Conservation (phyloP, 306 rosid genomes). For the Cercis canadensis region DNA sequence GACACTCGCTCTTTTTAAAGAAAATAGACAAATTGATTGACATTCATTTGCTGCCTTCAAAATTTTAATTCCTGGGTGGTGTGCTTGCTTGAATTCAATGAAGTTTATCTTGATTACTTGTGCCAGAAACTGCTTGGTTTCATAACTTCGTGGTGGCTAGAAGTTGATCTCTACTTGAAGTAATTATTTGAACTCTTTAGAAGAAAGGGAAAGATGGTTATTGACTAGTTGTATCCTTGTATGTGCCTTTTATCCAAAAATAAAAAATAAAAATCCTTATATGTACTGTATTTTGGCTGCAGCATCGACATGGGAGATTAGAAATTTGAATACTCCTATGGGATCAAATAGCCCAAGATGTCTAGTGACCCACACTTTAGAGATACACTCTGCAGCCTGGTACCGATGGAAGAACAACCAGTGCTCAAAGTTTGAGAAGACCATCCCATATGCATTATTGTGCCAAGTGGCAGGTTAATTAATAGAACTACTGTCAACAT, state of each 20-base stretch:
- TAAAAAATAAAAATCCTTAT: neutral
- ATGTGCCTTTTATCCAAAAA: neutral
- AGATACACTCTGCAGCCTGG: constrained; percentile 80
- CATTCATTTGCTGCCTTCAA: constrained; percentile 11
- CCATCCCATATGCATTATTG: constrained; percentile 83
- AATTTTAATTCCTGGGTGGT: neutral
- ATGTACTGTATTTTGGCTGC: constrained; percentile 29
- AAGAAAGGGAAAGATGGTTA: constrained; percentile 16
- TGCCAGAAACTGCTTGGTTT: constrained; percentile 8
- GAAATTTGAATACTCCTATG: constrained; percentile 73
- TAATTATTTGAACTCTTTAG: constrained; percentile 10
- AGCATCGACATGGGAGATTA: constrained; percentile 97
- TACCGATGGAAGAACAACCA: constrained; percentile 72
- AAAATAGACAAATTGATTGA: constrained; percentile 7
- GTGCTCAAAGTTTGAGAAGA: constrained; percentile 80
- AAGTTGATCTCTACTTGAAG: neutral
- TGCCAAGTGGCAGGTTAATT: constrained; percentile 92
- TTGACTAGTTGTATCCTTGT: constrained; percentile 14
- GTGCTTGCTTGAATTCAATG: constrained; percentile 22
- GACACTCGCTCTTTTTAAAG: constrained; percentile 1
- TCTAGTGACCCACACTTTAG: constrained; percentile 86
- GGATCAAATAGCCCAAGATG: constrained; percentile 67
- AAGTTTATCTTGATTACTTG: constrained; percentile 16
- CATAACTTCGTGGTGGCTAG: neutral
- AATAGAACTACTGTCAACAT: constrained; percentile 25